A percentile compares a stretch with the other conserved stretches of the same genome.
Conservation (phyloP, 2,329 filamentous ascomycete species). For the Aspergillus piperis region DNA sequence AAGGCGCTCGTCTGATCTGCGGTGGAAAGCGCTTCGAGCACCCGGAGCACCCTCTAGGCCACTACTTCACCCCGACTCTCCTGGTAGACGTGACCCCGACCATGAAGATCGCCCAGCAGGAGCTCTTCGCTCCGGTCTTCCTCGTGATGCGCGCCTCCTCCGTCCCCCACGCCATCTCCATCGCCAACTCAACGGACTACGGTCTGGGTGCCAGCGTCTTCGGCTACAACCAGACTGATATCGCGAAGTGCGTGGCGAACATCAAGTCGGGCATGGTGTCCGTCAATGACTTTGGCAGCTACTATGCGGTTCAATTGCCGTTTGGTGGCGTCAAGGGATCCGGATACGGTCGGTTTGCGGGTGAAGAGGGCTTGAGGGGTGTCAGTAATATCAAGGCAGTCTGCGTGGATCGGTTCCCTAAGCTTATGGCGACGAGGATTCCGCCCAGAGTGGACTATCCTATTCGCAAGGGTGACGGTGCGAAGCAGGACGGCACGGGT, state of each 20-base stretch:
- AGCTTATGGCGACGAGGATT: conserved; percentile 68
- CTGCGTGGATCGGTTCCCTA: conserved; percentile 70
- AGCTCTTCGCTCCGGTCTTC: conserved; percentile 92
- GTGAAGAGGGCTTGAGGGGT: conserved; percentile 79
- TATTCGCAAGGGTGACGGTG: conserved; percentile 61
- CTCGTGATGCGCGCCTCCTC: conserved; percentile 73
- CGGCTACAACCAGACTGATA: conserved; percentile 64
- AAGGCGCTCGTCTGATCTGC: conserved; percentile 77
- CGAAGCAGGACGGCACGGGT: conserved; percentile 55
- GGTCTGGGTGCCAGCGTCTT: conserved; percentile 89
- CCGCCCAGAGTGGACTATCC: conserved; percentile 81
- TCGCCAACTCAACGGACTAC: conserved; percentile 83
- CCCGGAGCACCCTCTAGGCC: conserved; percentile 71
- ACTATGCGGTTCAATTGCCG: conserved; percentile 89
- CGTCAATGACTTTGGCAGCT: conserved; percentile 92
- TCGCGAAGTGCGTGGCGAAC: conserved; percentile 65
- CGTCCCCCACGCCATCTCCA: conserved; percentile 67
- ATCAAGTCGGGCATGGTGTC: conserved; percentile 87
- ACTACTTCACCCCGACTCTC: conserved; percentile 91
- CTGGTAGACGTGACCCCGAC: conserved; percentile 81
- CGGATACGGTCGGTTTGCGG: conserved; percentile 90
- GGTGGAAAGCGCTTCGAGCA: conserved; percentile 75
- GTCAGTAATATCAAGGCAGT: conserved; percentile 87
- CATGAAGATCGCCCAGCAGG: conserved; percentile 86
- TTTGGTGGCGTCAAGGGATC: conserved; percentile 91